A percentile compares a stretch with the other conserved stretches of the same genome.
Conservation (phyloP, 495 filamentous ascomycete species). For the Trichocladium antarcticum region DNA sequence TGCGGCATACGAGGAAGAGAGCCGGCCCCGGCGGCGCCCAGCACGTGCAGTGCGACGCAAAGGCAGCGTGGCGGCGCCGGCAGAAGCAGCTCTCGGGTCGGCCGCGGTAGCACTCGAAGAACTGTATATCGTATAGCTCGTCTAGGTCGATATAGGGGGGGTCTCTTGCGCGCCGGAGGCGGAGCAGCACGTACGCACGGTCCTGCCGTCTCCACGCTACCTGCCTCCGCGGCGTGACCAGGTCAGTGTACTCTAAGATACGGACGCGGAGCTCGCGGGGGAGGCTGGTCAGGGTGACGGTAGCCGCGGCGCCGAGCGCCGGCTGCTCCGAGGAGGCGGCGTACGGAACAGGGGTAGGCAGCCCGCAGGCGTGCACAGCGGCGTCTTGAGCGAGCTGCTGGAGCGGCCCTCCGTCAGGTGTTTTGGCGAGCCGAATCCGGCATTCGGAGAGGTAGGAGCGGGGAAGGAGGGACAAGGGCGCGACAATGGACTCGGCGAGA, state of each 20-base stretch:
- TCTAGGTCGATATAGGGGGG: not conserved
- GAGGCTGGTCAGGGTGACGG: conserved; percentile 1
- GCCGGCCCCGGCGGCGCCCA: conserved; percentile 1
- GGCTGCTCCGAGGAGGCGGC: not conserved
- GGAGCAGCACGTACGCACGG: not conserved
- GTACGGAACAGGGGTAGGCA: conserved; percentile 3
- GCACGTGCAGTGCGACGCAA: conserved; percentile 2
- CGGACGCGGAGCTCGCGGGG: conserved; percentile 8
- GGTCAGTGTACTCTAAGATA: conserved; percentile 10
- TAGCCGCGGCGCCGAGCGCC: not conserved
- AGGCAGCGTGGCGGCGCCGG: not conserved
- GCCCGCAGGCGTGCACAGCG: not conserved
- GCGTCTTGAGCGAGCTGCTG: conserved; percentile 3
- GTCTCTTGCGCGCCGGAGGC: not conserved
- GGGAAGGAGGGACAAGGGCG: not conserved
- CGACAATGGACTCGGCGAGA: conserved; percentile 1
- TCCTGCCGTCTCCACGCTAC: conserved; percentile 7
- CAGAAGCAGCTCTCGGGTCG: conserved; percentile 3
- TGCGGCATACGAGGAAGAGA: conserved; percentile 2
- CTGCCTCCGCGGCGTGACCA: conserved; percentile 8
- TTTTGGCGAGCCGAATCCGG: conserved; percentile 2
- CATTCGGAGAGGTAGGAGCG: not conserved
- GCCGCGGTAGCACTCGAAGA: not conserved
- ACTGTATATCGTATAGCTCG: not conserved
- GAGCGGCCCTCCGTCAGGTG: not conserved